phyloP scores from a whole-genome alignment of 1,139 yeast genomes.

The Lodderomyces oxycetoniae region DNA sequence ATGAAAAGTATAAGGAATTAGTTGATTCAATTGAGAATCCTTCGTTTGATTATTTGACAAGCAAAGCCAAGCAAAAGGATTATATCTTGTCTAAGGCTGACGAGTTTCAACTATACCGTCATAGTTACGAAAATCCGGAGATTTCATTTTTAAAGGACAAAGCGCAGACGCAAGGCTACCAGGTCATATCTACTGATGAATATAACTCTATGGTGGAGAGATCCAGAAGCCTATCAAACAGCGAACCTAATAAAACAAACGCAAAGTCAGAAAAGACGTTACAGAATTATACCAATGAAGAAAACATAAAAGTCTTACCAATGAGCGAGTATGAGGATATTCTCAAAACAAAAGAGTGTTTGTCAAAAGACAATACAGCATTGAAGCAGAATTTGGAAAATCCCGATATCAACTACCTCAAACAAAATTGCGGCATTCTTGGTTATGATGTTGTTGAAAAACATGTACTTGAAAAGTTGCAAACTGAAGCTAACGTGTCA shows the following conservation, averaged over 20 bases:
- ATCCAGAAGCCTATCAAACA: too few species aligned
- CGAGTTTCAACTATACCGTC: slow-evolving; percentile 6
- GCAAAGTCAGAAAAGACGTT: background rate
- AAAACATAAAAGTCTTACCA: slow-evolving; percentile 12
- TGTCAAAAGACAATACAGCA: slow-evolving; percentile 16
- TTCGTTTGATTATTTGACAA: slow-evolving; percentile 28
- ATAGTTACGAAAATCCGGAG: slow-evolving; percentile 15
- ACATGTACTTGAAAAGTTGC: slow-evolving; percentile 11
- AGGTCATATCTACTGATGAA: slow-evolving; percentile 13
- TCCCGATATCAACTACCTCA: slow-evolving; percentile 29
- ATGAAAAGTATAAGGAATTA: slow-evolving; percentile 12
- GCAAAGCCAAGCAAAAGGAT: slow-evolving; percentile 23
- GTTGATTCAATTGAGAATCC: slow-evolving; percentile 17
- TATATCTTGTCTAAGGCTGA: slow-evolving; percentile 16
- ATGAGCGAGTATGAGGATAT: slow-evolving; percentile 9
- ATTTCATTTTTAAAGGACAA: slow-evolving; percentile 17
- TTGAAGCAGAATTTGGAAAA: slow-evolving; percentile 11
- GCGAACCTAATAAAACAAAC: background rate
- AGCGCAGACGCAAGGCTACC: slow-evolving; percentile 9
- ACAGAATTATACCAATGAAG: slow-evolving; percentile 7
- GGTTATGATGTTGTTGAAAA: slow-evolving; percentile 14
- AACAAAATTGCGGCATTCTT: slow-evolving; percentile 15
- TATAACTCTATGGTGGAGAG: background rate
- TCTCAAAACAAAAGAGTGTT: slow-evolving; percentile 5
- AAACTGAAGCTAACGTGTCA: slow-evolving; percentile 12